Conservation (phyloP, 768 basidiomycete species). For the Termitomyces eurrhizus region DNA sequence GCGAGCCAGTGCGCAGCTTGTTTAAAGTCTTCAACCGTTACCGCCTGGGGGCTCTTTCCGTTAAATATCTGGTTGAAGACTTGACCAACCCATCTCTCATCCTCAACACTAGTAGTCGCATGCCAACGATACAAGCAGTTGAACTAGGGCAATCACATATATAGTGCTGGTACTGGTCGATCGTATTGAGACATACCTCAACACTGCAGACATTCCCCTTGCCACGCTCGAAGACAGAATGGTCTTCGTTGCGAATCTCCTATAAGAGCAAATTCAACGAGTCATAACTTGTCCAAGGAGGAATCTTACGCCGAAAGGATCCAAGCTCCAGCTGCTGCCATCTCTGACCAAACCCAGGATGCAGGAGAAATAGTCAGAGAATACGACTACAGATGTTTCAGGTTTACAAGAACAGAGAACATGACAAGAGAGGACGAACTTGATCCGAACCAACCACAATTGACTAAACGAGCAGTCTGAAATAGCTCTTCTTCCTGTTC, state of each 20-base stretch:
- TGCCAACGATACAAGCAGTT: slow-evolving; percentile 87
- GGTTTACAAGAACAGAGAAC: slow-evolving; percentile 3
- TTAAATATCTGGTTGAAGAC: slow-evolving; percentile 53
- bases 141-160: slow-evolving; percentile 44
- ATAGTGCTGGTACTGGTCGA: not conserved
- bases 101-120: slow-evolving; percentile 67
- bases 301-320: slow-evolving; percentile 59
- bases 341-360: slow-evolving; percentile 77
- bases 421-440: slow-evolving; percentile 24
- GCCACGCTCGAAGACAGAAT: slow-evolving; percentile 70
- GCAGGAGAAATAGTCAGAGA: slow-evolving; percentile 78
- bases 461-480: slow-evolving; percentile 74
- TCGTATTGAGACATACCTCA: slow-evolving; percentile 46
- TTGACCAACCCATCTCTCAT: slow-evolving; percentile 63
- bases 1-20: slow-evolving; percentile 35
- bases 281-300: not conserved
- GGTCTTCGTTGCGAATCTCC: slow-evolving; percentile 65
- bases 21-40: slow-evolving; percentile 50
- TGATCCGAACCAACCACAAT: slow-evolving; percentile 76
- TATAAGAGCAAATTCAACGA: slow-evolving; percentile 16
- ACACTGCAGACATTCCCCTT: slow-evolving; percentile 81
- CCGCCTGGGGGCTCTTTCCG: slow-evolving; percentile 43
- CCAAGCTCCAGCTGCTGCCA: slow-evolving; percentile 74
- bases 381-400: slow-evolving; percentile 43
- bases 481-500: slow-evolving; percentile 78